phyloP scores from a whole-genome alignment of 1,284 basidiomycete genomes.

The Pascua sp. region DNA sequence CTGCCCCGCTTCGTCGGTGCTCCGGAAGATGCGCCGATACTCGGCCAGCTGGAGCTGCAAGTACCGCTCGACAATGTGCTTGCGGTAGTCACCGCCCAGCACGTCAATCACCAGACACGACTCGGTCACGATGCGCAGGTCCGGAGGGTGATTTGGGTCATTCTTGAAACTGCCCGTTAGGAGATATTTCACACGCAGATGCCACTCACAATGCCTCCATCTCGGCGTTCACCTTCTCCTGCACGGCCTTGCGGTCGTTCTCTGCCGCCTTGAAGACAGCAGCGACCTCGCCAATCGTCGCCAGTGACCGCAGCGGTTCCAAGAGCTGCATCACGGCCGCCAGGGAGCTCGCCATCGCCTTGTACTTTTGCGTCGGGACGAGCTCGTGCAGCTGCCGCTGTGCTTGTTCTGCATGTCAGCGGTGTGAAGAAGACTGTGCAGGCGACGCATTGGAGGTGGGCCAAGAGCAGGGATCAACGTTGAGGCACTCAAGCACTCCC shows the following conservation, averaged over 20 bases:
- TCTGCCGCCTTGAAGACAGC: slow-evolving; percentile 74
- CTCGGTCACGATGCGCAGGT: slow-evolving; percentile 63
- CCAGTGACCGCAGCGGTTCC: slow-evolving; percentile 69
- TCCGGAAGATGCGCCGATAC: slow-evolving; percentile 92
- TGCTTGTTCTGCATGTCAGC: slow-evolving; percentile 62
- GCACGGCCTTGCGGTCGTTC: slow-evolving; percentile 70
- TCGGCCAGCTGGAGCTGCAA: slow-evolving; percentile 87
- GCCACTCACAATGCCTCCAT: slow-evolving; percentile 79
- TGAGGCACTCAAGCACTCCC: neutral
- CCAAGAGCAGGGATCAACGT: too few relatives aligned
- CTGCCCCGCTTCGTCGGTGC: slow-evolving; percentile 87
- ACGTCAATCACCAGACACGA: slow-evolving; percentile 82
- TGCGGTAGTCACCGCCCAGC: slow-evolving; percentile 68
- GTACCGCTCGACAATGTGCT: slow-evolving; percentile 82
- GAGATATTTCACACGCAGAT: neutral
- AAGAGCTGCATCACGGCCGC: slow-evolving; percentile 85
- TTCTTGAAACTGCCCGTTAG: slow-evolving; percentile 64
- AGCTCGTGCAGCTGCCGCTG: slow-evolving; percentile 75
- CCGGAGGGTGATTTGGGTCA: slow-evolving; percentile 65
- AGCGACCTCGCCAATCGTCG: slow-evolving; percentile 68
- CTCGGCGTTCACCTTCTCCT: slow-evolving; percentile 74
- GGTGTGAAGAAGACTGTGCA: too few relatives aligned
- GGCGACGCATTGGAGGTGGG: too few relatives aligned
- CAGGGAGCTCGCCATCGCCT: slow-evolving; percentile 76
- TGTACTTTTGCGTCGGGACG: slow-evolving; percentile 71